Evolutionary conservation across 371 early-diverging fungal species (phyloP), one percentile per base, ranked within the genome.

Genomic region (Smittium culicis): DNA sequence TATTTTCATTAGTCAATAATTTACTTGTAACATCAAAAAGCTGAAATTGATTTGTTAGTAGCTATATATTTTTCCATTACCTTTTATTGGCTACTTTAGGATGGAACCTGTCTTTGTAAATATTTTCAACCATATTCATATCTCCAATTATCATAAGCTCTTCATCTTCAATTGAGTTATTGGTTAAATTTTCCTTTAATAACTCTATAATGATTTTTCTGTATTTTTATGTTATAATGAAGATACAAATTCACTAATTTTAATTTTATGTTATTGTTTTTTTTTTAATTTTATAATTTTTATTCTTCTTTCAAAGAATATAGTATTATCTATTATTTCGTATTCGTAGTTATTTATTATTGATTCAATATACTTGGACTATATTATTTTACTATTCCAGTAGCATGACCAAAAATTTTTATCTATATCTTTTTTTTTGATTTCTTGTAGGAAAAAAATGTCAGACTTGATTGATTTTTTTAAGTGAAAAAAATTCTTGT

Each of bases 401-500:
- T 33, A 24, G n/a, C 14, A 1, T 1, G 27, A n/a, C 28, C 2
- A 63, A 32, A n/a, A 63, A 63, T 31, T 31, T 30, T 34, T 32
- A 34, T 63, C 63, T 32, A n/a, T n/a, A n/a, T 63, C 34, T 63
- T 63, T 63, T 2, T 30, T 63, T 11, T 63, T 31, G 11, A 27
- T 32, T n/a, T 63, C 63, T 63, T 63, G 63, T 63, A 63, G 32
- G n/a, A n/a, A 63, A 63, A 63, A n/a, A 11, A 5, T 32, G 60
- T 59, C 60, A 14, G 60, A 27, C 25, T n/a, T n/a, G n/a, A n/a
- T n/a, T n/a, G n/a, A n/a, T n/a, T n/a, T n/a, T n/a, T n/a, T n/a
- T n/a, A n/a, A n/a, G n/a, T n/a, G n/a, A n/a, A n/a, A n/a, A n/a
- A n/a, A n/a, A n/a, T n/a, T n/a, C n/a, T n/a, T n/a, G n/a, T n/a